Base-by-base conservation (phyloP, 1,284 basidiomycete genomes). In the Ceratobasidium sp. region DNA sequence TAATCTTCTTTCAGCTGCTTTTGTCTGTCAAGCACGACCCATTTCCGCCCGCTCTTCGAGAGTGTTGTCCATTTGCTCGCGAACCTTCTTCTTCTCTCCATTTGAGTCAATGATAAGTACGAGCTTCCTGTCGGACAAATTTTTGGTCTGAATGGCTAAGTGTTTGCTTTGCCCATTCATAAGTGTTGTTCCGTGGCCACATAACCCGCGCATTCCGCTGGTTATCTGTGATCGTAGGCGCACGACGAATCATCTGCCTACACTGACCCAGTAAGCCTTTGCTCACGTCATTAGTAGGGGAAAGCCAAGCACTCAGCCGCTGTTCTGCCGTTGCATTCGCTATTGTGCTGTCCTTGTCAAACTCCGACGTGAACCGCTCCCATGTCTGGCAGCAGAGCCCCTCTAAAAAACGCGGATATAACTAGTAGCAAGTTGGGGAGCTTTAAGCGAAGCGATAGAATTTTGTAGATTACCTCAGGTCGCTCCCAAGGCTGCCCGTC, bases 311-410 rank as follows among this genome's bases (percentile, higher is more conserved):
- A 28, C 28, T 61, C 3, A 12, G 0, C 18, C 46, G 61, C 46
- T 77, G 60, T 9, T 10, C 75, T 68, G 67, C 13, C 15, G 63
- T 67, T 15, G 63, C 63, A 1, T 44, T 5, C 18, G 44, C 75
- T 3, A 77, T 77, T 33, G 46, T 23, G n/a, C 42, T 28, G 23
- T 42, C 44, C 7, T 67, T 12, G 1, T 42, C 44, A 53, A 77
- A 77, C n/a, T 77, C 75, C 3, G 51, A 18, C 5, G 63, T 77
- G 42, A 77, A 77, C 9, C 46, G 42, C 33, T 42, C 64, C 75
- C 60, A 67, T 4, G 75, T 55, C 18, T 51, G 33, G 4, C n/a
- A n/a, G n/a, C n/a, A 33, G 33, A 33, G 33, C 33, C 4, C 33
- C 33, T 4, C 2, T 33, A 33, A 33, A 33, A 4, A 33, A 33